These are phyloP conservation scores for Thinopyrum obtusiflorum DNA, from an alignment of 202 grass and related monocot genomes.

Conservation along the genomic window DNA sequence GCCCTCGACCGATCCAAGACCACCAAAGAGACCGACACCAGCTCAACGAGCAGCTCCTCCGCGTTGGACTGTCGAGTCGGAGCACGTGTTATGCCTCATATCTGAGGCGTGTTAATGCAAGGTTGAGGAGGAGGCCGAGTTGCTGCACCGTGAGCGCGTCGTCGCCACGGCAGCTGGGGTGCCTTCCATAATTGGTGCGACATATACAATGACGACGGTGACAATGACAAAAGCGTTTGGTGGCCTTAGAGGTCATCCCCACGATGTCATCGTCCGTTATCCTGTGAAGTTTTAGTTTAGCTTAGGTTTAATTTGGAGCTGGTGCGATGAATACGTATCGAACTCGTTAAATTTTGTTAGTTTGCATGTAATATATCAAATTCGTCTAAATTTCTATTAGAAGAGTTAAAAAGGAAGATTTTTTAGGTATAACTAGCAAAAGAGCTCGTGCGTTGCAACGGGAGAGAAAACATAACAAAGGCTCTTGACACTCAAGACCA, in stretches of 20 bases:
- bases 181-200: background rate
- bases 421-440: background rate
- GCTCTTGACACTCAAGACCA: too few species aligned
- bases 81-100: background rate
- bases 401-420: background rate
- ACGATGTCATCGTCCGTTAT: background rate
- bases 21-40: background rate
- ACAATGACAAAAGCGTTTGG: background rate
- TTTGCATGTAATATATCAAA: background rate
- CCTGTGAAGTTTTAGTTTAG: background rate
- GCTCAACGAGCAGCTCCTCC: background rate
- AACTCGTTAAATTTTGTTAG: too few species aligned
- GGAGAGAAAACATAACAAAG: too few species aligned
- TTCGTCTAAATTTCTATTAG: background rate
- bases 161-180: background rate
- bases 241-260: background rate
- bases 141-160: fast-evolving
- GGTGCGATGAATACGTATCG: background rate
- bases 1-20: background rate
- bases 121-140: background rate
- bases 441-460: too few species aligned
- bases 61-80: background rate
- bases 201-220: background rate
- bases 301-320: background rate
- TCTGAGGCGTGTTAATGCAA: background rate